phyloP scores from a whole-genome alignment of 805 yeast genomes.

The Schwanniomyces vanrijiae region DNA sequence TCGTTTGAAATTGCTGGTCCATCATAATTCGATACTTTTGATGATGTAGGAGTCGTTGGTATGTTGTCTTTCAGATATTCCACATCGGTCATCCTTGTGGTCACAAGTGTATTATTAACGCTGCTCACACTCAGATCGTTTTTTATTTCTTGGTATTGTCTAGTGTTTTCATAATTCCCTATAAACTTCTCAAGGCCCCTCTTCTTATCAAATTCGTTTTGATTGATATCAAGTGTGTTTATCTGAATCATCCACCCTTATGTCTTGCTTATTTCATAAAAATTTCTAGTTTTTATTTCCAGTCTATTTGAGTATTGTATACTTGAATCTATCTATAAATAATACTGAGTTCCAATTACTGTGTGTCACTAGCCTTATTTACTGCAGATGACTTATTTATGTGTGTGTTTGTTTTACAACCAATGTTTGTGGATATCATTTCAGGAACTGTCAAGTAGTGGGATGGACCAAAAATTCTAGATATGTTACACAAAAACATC shows the following conservation, averaged over 20 bases:
- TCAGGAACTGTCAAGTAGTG: not conserved
- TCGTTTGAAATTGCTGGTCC: slow-evolving; percentile 23
- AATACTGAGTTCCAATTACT: not conserved
- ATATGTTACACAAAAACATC: not conserved
- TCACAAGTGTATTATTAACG: not conserved
- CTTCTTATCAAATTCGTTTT: not conserved
- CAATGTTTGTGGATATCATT: not conserved
- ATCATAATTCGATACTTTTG: slow-evolving; percentile 23
- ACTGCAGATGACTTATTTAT: not conserved
- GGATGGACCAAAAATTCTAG: not conserved
- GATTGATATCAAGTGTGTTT: not conserved
- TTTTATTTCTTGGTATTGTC: not conserved
- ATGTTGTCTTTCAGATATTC: slow-evolving; percentile 5
- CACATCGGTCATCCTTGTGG: not conserved
- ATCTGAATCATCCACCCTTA: not conserved
- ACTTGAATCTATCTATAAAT: not conserved
- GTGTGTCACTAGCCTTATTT: not conserved
- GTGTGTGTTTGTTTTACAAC: not conserved
- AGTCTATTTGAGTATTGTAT: not conserved
- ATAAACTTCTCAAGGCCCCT: not conserved
- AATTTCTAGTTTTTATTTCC: not conserved
- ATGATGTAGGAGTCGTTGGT: slow-evolving; percentile 26
- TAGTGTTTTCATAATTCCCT: not conserved
- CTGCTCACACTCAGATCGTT: not conserved
- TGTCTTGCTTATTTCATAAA: not conserved